phyloP scores from a whole-genome alignment of 1,284 basidiomycete genomes.

The Cryptococcus deneoformans region DNA sequence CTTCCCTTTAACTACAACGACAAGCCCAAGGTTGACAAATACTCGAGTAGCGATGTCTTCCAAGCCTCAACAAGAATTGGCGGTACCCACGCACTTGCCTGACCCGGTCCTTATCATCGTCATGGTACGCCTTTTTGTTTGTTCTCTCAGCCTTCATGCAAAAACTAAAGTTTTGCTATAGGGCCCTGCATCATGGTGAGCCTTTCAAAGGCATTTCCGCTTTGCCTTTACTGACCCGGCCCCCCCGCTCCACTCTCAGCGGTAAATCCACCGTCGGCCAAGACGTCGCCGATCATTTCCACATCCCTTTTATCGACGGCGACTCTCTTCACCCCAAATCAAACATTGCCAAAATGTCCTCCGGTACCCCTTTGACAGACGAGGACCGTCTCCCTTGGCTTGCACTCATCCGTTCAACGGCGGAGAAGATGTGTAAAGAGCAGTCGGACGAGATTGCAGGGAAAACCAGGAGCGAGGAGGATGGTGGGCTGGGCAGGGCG shows the following conservation, averaged over 20 bases:
- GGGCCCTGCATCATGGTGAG: constrained; percentile 44
- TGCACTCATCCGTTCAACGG: constrained; percentile 64
- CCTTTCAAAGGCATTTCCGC: neutral
- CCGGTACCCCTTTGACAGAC: constrained; percentile 73
- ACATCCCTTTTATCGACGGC: constrained; percentile 78
- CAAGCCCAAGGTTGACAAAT: no score
- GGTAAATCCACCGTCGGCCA: constrained; percentile 86
- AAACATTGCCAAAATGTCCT: constrained; percentile 87
- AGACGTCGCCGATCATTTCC: constrained; percentile 61
- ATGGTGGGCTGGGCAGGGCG: constrained; percentile 39
- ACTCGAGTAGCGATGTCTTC: no score
- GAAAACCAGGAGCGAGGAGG: constrained; percentile 14
- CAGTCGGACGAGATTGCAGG: constrained; percentile 43
- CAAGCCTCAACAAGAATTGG: constrained; percentile 21
- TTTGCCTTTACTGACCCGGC: neutral
- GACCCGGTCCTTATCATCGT: constrained; percentile 48
- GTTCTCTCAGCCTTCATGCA: neutral
- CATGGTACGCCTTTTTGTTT: constrained; percentile 35
- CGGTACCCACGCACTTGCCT: constrained; percentile 30
- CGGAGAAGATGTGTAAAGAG: constrained; percentile 55
- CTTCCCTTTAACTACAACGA: no score
- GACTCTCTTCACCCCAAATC: constrained; percentile 79
- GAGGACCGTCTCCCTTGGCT: constrained; percentile 86
- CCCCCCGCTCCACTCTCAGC: constrained; percentile 36
- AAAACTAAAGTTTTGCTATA: constrained; percentile 4